Percentiles rank a stretch among this genome's conserved stretches.
Conservation (phyloP, 2,329 filamentous ascomycete genomes). For the Didymella pinodella region DNA sequence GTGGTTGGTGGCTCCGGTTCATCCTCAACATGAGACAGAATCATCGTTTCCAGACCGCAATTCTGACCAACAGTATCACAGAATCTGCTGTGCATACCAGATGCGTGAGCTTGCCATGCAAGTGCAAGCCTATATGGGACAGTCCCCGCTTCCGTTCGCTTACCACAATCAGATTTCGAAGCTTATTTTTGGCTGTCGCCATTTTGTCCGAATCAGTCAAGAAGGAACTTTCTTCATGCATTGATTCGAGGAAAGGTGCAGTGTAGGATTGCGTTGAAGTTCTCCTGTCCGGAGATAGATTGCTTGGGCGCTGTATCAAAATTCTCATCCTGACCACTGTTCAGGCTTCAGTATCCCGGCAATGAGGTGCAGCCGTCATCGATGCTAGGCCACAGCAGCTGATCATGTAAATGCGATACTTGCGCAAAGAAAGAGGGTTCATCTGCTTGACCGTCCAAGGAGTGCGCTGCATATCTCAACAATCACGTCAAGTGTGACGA, state of each 20-base stretch:
- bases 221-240: conserved; percentile 4
- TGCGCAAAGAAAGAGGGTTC: conserved; percentile 12
- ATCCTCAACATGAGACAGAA: conserved; percentile 30
- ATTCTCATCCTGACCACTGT: conserved; percentile 4
- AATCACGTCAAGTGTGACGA: conserved; percentile 29
- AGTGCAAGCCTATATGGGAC: conserved; percentile 14
- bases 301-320: conserved; percentile 15
- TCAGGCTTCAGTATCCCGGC: conserved; percentile 1
- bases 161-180: conserved; percentile 29
- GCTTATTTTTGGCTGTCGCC: conserved; percentile 35
- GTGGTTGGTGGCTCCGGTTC: conserved; percentile 9
- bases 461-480: conserved; percentile 36
- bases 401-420: conserved; percentile 5
- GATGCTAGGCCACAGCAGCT: not conserved
- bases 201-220: conserved; percentile 17
- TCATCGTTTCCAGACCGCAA: conserved; percentile 18
- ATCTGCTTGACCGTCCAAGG: conserved; percentile 9
- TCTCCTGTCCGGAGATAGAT: conserved; percentile 2
- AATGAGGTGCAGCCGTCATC: conserved; percentile 3
- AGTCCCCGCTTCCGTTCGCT: conserved; percentile 24
- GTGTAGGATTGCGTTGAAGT: conserved; percentile 13
- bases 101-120: conserved; percentile 29
- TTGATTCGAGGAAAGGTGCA: conserved; percentile 19
- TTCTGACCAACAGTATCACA: conserved; percentile 32
- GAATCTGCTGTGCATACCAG: conserved; percentile 30